Evolutionary conservation across 192 early-diverging fungal genomes (phyloP).

Genomic region (Chytriomyces sp.): DNA sequence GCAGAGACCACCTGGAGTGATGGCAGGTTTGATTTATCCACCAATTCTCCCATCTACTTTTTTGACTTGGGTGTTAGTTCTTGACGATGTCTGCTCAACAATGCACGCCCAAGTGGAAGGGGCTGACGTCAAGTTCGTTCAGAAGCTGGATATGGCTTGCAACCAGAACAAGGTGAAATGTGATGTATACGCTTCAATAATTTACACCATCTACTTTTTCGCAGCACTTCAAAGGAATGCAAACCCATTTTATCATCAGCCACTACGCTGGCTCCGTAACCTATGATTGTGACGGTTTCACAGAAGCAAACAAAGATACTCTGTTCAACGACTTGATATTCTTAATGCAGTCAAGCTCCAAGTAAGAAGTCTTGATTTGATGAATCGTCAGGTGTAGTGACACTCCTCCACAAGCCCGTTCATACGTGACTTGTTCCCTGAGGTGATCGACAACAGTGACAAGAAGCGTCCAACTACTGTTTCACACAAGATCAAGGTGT

Average conservation of each 20-base stretch:
- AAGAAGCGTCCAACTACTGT: conserved; percentile 98
- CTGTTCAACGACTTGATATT: conserved; percentile 91
- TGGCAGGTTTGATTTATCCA: conserved; percentile 40
- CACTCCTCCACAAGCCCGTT: conserved; percentile 61
- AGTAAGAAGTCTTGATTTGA: conserved; percentile 33
- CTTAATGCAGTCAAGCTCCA: conserved; percentile 73
- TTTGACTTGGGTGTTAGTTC: conserved; percentile 58
- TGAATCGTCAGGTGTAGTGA: not conserved
- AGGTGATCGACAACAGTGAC: conserved; percentile 82
- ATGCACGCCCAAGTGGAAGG: conserved; percentile 83
- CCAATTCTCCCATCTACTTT: not conserved
- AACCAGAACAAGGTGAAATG: conserved; percentile 62
- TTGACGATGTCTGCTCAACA: conserved; percentile 98
- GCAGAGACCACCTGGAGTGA: conserved; percentile 86
- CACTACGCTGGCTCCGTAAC: conserved; percentile 98
- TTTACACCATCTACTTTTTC: conserved; percentile 46
- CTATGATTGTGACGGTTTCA: conserved; percentile 90
- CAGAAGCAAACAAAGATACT: conserved; percentile 97
- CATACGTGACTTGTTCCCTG: conserved; percentile 82
- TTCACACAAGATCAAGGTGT: conserved; percentile 91
- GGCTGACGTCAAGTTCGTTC: conserved; percentile 58
- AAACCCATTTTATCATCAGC: conserved; percentile 75
- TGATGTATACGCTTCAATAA: conserved; percentile 72
- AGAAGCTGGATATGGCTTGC: conserved; percentile 52
- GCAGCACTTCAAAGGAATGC: conserved; percentile 59